Base-by-base conservation (phyloP, 108 stramenopile species). In the Cyclotella baltica region DNA sequence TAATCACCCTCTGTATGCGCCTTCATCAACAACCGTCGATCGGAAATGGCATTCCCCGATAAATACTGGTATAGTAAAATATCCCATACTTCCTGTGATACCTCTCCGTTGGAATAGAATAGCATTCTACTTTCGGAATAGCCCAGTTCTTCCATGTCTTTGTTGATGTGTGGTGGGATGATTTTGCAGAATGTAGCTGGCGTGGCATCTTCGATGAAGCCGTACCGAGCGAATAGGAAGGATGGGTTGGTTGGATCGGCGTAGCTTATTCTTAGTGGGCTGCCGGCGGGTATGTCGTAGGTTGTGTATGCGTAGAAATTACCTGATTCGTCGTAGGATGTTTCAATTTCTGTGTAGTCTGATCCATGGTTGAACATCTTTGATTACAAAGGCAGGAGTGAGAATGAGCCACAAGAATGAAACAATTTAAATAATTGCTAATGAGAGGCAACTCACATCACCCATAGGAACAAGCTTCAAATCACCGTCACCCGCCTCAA, bases 81-180 rank as follows among this genome's bases (percentile, higher is more conserved):
- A 62, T 89, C 89, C 82, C 84, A 89, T 0, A 88, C 87, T 63
- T 89, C 89, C 37, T 78, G 64, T 33, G 83, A 81, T 23, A 86
- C 69, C 23, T 81, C 85, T 15, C 89, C 89, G 50, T 89, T 72
- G 51, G 77, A 83, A 70, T 86, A 86, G 55, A 88, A 89, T 28
- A 88, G 59, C 87, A 89, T 82, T 59, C 76, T 59, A 33, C 51
- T 70, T 30, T 77, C 65, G 35, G 80, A 76, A 55, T 88, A 89
- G 30, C 89, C 89, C 79, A 89, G 53, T 1, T 85, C 75, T 28
- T 73, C 55, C 66, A 89, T 62, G 27, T 89, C 89, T 16, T 78
- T 53, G 53, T 67, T 77, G 9, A 81, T 11, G 50, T 83, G 62
- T 30, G 78, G 37, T 6, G 70, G 63, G n/a, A 89, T 85, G 40